Conservation (phyloP, 164 flowering plant genomes). For the Aristolochia fimbriata region DNA sequence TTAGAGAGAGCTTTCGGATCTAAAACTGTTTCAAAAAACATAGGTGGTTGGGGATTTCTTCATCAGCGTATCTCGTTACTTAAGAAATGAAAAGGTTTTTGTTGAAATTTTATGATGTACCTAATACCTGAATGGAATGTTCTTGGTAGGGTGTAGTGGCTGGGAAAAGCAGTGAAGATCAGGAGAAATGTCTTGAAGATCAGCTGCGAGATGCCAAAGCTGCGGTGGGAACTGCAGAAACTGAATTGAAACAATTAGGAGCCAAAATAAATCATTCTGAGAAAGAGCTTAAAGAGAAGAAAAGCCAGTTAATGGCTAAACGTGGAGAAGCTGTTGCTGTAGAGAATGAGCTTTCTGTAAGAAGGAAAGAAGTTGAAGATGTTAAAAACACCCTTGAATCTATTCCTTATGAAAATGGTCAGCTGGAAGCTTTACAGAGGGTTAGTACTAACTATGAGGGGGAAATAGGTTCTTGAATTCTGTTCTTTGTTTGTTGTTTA, state of each 20-base stretch:
- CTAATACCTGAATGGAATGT: too few relatives aligned
- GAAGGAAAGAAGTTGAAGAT: conserved; percentile 56
- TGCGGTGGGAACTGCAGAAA: conserved; percentile 81
- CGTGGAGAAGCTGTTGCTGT: conserved; percentile 67
- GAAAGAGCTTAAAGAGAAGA: conserved; percentile 79
- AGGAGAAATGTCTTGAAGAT: conserved; percentile 96
- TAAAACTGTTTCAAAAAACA: too few relatives aligned
- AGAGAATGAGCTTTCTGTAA: conserved; percentile 56
- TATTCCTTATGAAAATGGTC: conserved; percentile 61
- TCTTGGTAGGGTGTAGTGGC: conserved; percentile 65
- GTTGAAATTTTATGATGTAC: too few relatives aligned
- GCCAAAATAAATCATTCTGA: conserved; percentile 70
- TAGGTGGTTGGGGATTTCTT: too few relatives aligned
- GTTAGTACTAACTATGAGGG: conserved; percentile 20
- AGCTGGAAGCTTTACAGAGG: conserved; percentile 79
- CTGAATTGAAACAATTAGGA: conserved; percentile 72
- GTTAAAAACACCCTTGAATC: conserved; percentile 44
- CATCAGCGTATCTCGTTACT: too few relatives aligned
- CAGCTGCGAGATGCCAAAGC: conserved; percentile 85
- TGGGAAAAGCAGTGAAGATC: conserved; percentile 89
- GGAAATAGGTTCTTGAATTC: background rate
- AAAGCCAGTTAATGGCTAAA: conserved; percentile 49
- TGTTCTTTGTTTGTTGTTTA: background rate
- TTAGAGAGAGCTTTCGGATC: too few relatives aligned
- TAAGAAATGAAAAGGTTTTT: too few relatives aligned